Evolutionary conservation across 352 stramenopile genomes (phyloP).

Genomic region (Blastocystis sp.): DNA sequence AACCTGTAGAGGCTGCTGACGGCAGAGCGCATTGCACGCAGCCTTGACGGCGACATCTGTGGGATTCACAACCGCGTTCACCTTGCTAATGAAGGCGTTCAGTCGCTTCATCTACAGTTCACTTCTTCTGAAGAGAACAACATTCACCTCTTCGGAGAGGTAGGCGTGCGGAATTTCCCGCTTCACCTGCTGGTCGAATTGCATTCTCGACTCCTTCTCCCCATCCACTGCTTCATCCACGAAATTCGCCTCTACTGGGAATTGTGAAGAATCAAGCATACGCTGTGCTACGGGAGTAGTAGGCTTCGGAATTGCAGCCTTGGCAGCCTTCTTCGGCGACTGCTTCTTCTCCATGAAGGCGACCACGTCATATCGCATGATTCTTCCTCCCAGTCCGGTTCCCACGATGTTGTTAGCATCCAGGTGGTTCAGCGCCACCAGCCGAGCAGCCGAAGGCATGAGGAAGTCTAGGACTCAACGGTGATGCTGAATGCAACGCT

Average conservation of each 20-base stretch:
- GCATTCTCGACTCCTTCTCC: not conserved
- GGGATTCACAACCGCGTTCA: not conserved
- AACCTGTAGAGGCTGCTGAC: not conserved
- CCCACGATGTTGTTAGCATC: slow-evolving; percentile 17
- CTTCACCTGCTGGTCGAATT: slow-evolving; percentile 52
- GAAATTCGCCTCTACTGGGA: not conserved
- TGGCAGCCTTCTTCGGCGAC: not conserved
- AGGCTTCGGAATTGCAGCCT: not conserved
- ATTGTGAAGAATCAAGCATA: not conserved
- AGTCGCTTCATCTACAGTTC: not conserved
- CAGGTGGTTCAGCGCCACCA: slow-evolving; percentile 56
- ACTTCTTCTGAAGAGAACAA: not conserved
- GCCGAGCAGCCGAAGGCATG: slow-evolving; percentile 19
- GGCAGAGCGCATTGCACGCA: not conserved
- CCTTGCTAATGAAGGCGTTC: not conserved
- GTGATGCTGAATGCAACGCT: not conserved
- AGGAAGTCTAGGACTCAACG: slow-evolving; percentile 21
- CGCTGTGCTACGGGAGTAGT: not conserved
- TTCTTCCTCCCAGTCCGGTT: slow-evolving; percentile 26
- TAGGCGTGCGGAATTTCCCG: slow-evolving; percentile 36
- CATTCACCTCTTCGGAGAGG: not conserved
- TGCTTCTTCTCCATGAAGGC: slow-evolving; percentile 8
- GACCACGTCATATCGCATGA: slow-evolving; percentile 41
- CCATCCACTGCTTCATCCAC: not conserved
- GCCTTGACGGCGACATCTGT: slow-evolving; percentile 51